Base-by-base conservation (phyloP, 495 filamentous ascomycete species). In the Elaphomyces granulatus region DNA sequence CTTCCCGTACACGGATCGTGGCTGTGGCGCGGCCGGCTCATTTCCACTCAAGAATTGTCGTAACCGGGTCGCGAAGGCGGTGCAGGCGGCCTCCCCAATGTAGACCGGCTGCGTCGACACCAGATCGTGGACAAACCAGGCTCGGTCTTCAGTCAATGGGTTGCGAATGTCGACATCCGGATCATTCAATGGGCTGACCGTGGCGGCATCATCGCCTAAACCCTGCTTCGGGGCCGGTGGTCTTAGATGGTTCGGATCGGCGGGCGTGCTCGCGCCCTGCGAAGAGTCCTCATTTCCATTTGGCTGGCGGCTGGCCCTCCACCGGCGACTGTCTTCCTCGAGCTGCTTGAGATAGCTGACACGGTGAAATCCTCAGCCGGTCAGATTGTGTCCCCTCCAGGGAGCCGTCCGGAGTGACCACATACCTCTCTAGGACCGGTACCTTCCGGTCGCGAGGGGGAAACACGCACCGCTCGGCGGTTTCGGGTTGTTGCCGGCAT, bases 91-190 rank as follows among this genome's bases (percentile, higher is more conserved):
- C 28, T 48, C 43, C 3, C 42, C 42, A 19, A 48, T 45, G 14
- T 45, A 39, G 3, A 48, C 45, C 8, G 59, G 57, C 4, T 50
- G 56, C 12, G 45, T 32, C 2, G 53, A 55, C 3, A 49, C 42
- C 34, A 54, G 47, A 31, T 58, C 53, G 36, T 52, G 48, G 8
- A 56, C 47, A 12, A 61, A 61, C 55, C 59, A 60, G 18, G 54
- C 58, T 14, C 47, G 39, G 20, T 61, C 48, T 9, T 55, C 50
- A 0, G 57, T 26, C 21, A 62, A 51, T 9, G 59, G 53, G 15
- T 57, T 57, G 32, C 50, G 54, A 8, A 59, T 44, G 40, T 40
- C 40, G 14, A 23, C 40, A 28, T 46, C 47, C 3, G 36, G 19
- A 34, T 34, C 44, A 31, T 32, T 41, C 39, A 20, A 16, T 18